These are phyloP conservation scores for Apiospora pterosperma DNA, from an alignment of 2,329 filamentous ascomycete species.

Conservation along the genomic window DNA sequence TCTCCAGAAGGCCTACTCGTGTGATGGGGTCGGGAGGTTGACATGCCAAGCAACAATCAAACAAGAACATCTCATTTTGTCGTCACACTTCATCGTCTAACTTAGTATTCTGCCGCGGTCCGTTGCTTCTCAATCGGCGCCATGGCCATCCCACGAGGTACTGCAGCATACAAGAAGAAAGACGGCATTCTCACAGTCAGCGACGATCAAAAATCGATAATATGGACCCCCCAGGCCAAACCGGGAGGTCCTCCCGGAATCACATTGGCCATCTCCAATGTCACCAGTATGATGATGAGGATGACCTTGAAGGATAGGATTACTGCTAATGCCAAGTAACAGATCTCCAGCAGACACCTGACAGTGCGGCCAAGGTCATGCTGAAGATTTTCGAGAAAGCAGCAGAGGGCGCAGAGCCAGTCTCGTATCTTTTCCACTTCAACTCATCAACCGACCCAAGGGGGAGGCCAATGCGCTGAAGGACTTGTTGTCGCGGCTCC, in stretches of 20 bases:
- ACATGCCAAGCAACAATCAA: neutral
- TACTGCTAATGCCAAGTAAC: slow-evolving; percentile 14
- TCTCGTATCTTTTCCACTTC: slow-evolving; percentile 84
- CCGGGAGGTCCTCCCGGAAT: slow-evolving; percentile 60
- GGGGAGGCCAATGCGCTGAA: slow-evolving; percentile 82
- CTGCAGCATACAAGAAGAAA: slow-evolving; percentile 89
- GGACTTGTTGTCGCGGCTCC: slow-evolving; percentile 73
- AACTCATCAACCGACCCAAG: slow-evolving; percentile 74
- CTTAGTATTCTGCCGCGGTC: neutral
- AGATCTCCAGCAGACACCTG: slow-evolving; percentile 95
- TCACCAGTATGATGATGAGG: slow-evolving; percentile 64
- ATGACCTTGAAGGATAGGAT: neutral
- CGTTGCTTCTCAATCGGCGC: neutral
- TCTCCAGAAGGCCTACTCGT: neutral
- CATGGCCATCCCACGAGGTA: slow-evolving; percentile 62
- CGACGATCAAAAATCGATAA: slow-evolving; percentile 68
- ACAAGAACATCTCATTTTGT: neutral
- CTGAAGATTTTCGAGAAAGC: slow-evolving; percentile 83
- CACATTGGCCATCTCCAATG: slow-evolving; percentile 68
- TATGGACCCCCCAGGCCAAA: slow-evolving; percentile 72
- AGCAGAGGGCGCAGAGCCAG: slow-evolving; percentile 53
- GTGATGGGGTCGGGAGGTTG: neutral
- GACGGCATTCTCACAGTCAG: slow-evolving; percentile 80
- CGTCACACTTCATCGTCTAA: neutral
- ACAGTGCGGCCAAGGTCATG: slow-evolving; percentile 84